phyloP scores from a whole-genome alignment of 129 eudicot species.

The Tanacetum coccineum region DNA sequence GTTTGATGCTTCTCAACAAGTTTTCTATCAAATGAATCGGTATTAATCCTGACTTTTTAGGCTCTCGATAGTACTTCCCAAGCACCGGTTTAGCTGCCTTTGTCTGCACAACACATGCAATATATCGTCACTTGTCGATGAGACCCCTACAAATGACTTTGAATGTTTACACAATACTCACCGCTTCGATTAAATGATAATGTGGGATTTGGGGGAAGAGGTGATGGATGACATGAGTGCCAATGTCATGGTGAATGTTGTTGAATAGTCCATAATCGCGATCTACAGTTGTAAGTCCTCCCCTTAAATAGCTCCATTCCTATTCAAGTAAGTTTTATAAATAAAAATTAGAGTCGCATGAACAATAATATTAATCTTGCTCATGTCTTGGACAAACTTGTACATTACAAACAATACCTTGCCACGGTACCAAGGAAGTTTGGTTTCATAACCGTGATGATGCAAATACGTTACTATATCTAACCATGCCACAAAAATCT shows the following conservation, averaged over 20 bases:
- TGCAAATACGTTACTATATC: conserved; percentile 70
- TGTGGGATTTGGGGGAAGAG: conserved; percentile 95
- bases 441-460: conserved; percentile 72
- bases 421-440: conserved; percentile 92
- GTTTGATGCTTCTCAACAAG: conserved; percentile 48
- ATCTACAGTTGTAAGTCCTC: conserved; percentile 79
- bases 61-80: conserved; percentile 67
- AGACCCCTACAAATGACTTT: background rate
- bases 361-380: no score
- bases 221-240: conserved; percentile 88
- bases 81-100: conserved; percentile 60
- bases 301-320: conserved; percentile 84
- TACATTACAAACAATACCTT: conserved; percentile 37
- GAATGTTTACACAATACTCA: conserved; percentile 13
- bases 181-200: conserved; percentile 71
- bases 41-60: conserved; percentile 56
- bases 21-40: conserved; percentile 55
- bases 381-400: background rate
- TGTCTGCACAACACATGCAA: conserved; percentile 39
- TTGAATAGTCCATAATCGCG: conserved; percentile 74
- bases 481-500: conserved; percentile 69
- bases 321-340: conserved; percentile 15
- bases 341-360: background rate
- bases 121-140: background rate
- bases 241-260: conserved; percentile 78